These are phyloP conservation scores for Aspergillus nomiae DNA, from an alignment of 2,329 filamentous ascomycete species.

Conservation along the genomic window DNA sequence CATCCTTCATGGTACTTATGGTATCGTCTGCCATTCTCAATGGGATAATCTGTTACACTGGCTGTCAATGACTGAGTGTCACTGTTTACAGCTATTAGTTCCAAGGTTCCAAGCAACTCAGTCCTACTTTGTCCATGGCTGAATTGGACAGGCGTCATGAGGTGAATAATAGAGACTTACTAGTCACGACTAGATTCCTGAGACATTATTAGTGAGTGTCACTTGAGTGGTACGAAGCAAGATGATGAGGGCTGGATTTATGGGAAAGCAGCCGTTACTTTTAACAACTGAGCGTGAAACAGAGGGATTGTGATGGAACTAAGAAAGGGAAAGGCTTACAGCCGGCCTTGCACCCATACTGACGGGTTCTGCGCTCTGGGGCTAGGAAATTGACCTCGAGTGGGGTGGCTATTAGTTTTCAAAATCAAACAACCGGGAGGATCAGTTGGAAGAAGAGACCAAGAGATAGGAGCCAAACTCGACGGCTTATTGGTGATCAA, in stretches of 20 bases:
- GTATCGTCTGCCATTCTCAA: conserved; percentile 46
- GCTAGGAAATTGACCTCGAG: conserved; percentile 8
- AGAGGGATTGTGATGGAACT: background rate
- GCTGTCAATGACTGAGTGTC: conserved; percentile 46
- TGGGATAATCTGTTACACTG: conserved; percentile 47
- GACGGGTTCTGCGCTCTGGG: conserved; percentile 8
- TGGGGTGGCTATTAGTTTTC: conserved; percentile 13
- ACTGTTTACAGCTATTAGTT: conserved; percentile 21
- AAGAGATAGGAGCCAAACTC: background rate
- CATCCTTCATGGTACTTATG: conserved; percentile 49
- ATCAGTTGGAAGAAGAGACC: conserved; percentile 6
- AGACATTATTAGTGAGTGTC: conserved; percentile 23
- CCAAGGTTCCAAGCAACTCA: background rate
- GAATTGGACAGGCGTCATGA: background rate
- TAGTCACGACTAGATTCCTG: conserved; percentile 29
- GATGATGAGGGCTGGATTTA: background rate
- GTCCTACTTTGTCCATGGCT: background rate
- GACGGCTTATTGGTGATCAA: background rate
- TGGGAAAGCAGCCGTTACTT: background rate
- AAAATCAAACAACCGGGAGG: conserved; percentile 1
- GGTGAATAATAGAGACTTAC: conserved; percentile 22
- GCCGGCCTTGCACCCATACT: conserved; percentile 16
- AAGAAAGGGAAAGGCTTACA: conserved; percentile 15
- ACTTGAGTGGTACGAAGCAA: background rate
- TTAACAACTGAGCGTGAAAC: conserved; percentile 3